These are phyloP conservation scores for Phytophthora parvispora DNA, from an alignment of 352 stramenopile genomes.

Conservation along the genomic window DNA sequence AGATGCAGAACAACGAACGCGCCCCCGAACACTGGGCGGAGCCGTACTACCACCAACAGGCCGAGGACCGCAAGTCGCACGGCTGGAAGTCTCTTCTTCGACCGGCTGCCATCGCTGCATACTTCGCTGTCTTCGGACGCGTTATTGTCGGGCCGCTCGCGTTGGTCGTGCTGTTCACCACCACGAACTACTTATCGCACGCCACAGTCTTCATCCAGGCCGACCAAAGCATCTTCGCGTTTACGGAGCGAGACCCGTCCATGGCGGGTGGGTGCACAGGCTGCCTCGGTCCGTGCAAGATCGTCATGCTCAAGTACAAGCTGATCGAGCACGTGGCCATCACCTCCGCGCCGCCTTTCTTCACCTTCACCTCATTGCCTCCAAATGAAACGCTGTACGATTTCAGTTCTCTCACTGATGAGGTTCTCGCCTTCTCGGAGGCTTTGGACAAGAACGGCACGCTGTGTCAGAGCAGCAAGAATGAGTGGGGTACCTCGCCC, in stretches of 20 bases:
- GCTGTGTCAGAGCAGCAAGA: conserved; percentile 29
- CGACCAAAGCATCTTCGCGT: conserved; percentile 25
- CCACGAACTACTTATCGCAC: conserved; percentile 18
- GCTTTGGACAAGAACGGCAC: conserved; percentile 17
- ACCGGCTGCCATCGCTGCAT: conserved; percentile 14
- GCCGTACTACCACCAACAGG: conserved; percentile 16
- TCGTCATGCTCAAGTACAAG: conserved; percentile 31
- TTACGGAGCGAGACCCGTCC: conserved; percentile 20
- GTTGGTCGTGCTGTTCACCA: conserved; percentile 11
- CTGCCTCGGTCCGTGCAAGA: conserved; percentile 24
- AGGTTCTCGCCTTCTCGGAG: conserved; percentile 21
- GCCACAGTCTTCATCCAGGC: conserved; percentile 27
- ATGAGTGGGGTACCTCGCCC: conserved; percentile 22
- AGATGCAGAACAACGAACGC: neutral
- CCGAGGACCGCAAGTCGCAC: neutral
- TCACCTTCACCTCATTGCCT: conserved; percentile 13
- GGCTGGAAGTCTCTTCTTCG: conserved; percentile 2
- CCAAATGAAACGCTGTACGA: conserved; percentile 21
- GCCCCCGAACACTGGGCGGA: neutral
- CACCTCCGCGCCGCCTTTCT: conserved; percentile 17
- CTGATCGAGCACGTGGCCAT: conserved; percentile 10
- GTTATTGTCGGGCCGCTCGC: conserved; percentile 13
- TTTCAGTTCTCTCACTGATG: conserved; percentile 24
- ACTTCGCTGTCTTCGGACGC: conserved; percentile 7
- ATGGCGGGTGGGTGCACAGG: conserved; percentile 27